Conservation (phyloP, 2,329 filamentous ascomycete species). For the Cytospora mali region DNA sequence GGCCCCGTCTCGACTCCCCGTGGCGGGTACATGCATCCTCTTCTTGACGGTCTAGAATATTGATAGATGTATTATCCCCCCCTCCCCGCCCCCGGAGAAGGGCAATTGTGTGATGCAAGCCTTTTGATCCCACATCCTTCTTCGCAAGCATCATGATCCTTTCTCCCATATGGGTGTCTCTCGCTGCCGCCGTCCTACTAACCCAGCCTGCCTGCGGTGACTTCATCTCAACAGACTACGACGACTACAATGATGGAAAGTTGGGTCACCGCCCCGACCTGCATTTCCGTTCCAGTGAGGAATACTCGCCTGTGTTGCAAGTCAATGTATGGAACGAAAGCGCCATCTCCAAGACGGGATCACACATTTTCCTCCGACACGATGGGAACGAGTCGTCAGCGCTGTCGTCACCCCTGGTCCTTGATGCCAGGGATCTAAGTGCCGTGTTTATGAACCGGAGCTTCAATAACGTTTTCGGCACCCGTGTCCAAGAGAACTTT, state of each 20-base stretch:
- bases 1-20: not conserved
- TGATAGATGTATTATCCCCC: not conserved
- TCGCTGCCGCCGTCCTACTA: not conserved
- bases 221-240: slow-evolving; percentile 28
- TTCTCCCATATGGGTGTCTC: not conserved
- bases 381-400: slow-evolving; percentile 25
- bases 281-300: slow-evolving; percentile 28
- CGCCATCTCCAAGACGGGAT: slow-evolving; percentile 28
- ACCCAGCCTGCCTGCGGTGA: slow-evolving; percentile 8
- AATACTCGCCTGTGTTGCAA: slow-evolving; percentile 29
- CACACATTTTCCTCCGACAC: slow-evolving; percentile 32
- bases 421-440: slow-evolving; percentile 30
- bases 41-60: not conserved
- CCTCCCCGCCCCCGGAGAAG: not conserved
- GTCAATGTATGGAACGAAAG: slow-evolving; percentile 30
- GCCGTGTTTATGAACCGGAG: slow-evolving; percentile 31
- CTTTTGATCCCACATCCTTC: not conserved
- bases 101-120: not conserved
- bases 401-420: slow-evolving; percentile 29
- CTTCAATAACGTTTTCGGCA: slow-evolving; percentile 31
- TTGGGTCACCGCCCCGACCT: slow-evolving; percentile 29
- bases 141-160: not conserved
- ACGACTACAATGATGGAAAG: slow-evolving; percentile 29
- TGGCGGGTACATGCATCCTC: not conserved
- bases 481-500: slow-evolving; percentile 30